Evolutionary conservation across 352 stramenopile species (phyloP).

Genomic region (Phytophthora nicotianae): DNA sequence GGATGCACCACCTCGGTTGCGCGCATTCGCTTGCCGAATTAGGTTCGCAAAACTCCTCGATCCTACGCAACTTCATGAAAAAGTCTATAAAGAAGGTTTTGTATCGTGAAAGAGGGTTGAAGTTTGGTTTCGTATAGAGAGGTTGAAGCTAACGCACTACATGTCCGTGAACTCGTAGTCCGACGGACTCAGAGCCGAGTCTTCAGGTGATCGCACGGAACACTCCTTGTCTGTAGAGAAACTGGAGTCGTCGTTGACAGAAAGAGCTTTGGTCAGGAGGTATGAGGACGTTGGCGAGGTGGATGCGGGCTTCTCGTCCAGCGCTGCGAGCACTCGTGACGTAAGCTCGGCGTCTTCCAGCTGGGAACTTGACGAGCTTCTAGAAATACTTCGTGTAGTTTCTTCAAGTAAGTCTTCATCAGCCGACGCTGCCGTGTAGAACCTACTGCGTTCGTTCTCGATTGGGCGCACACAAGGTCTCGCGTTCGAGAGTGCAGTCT

Average conservation of each 20-base stretch:
- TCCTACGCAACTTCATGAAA: slow-evolving; percentile 11
- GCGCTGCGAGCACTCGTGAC: slow-evolving; percentile 55
- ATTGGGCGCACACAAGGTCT: slow-evolving; percentile 72
- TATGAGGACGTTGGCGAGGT: slow-evolving; percentile 13
- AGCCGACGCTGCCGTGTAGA: slow-evolving; percentile 8
- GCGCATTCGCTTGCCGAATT: slow-evolving; percentile 26
- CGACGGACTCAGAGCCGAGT: background rate
- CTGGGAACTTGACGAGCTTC: slow-evolving; percentile 42
- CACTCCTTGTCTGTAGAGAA: slow-evolving; percentile 9
- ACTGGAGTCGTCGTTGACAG: slow-evolving; percentile 4
- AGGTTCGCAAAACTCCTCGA: slow-evolving; percentile 18
- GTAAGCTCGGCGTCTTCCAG: slow-evolving; percentile 66
- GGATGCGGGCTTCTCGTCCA: slow-evolving; percentile 45
- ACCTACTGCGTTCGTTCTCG: slow-evolving; percentile 31
- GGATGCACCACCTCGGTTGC: slow-evolving; percentile 37
- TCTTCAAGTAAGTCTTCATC: slow-evolving; percentile 17
- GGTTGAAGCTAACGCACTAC: slow-evolving; percentile 1
- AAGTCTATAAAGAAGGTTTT: slow-evolving; percentile 3
- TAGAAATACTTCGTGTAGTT: slow-evolving; percentile 24
- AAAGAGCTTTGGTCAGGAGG: slow-evolving; percentile 20
- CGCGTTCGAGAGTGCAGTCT: slow-evolving; percentile 56
- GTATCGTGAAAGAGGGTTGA: slow-evolving; percentile 13
- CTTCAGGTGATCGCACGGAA: slow-evolving; percentile 19
- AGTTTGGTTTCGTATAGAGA: slow-evolving; percentile 3
- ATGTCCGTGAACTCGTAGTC: slow-evolving; percentile 1